Conservation (phyloP, 2,329 filamentous ascomycete genomes). For the Dactylellina haptotyla region DNA sequence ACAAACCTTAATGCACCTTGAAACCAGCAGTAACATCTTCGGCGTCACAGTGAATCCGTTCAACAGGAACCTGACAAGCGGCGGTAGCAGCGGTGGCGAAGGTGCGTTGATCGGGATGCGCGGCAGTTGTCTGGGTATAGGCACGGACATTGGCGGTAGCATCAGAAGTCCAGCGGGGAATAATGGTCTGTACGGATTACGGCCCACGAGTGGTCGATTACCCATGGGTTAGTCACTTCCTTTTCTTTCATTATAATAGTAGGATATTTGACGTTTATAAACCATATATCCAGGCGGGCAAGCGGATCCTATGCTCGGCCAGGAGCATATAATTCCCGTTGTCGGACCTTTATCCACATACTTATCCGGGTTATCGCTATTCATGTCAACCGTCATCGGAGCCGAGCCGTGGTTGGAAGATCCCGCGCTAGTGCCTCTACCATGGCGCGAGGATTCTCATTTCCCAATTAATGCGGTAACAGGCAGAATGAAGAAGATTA, state of each 20-base stretch:
- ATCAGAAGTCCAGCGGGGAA: conserved; percentile 65
- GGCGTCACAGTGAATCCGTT: conserved; percentile 67
- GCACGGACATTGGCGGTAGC: conserved; percentile 67
- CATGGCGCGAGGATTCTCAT: conserved; percentile 47
- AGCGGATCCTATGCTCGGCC: conserved; percentile 61
- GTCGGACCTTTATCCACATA: conserved; percentile 69
- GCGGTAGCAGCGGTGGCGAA: conserved; percentile 70
- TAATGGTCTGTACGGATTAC: conserved; percentile 64
- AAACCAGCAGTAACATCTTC: conserved; percentile 66
- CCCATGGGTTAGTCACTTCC: conserved; percentile 59
- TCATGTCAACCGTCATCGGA: conserved; percentile 48
- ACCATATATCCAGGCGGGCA: conserved; percentile 21
- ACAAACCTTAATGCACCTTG: conserved; percentile 65
- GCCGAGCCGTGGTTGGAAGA: conserved; percentile 54
- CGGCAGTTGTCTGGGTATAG: conserved; percentile 68
- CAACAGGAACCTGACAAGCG: conserved; percentile 66
- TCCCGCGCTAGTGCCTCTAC: conserved; percentile 49
- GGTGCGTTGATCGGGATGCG: conserved; percentile 67
- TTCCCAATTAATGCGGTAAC: conserved; percentile 50
- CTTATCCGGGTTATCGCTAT: conserved; percentile 41
- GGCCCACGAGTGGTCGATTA: conserved; percentile 63
- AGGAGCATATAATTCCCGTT: conserved; percentile 65
- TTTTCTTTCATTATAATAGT: conserved; percentile 15
- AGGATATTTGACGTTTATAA: not conserved
- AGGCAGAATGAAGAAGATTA: conserved; percentile 64